Evolutionary conservation across 495 filamentous ascomycete species (phyloP).

Genomic region (Aspergillus nidulans): DNA sequence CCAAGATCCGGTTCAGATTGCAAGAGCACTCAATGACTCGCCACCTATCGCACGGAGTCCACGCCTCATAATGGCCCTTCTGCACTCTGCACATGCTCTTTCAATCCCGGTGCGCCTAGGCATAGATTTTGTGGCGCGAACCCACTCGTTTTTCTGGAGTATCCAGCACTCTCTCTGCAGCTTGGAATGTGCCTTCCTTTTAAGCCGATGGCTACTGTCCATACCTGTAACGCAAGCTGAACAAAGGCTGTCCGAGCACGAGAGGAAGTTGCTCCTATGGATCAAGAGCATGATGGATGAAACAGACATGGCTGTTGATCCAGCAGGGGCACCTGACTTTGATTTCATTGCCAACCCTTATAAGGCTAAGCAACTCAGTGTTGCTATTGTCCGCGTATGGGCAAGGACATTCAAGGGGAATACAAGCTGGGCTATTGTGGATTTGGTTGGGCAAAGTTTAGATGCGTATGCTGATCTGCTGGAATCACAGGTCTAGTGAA

Average conservation of each 20-base stretch:
- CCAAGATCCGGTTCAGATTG: constrained; percentile 44
- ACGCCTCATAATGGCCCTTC: constrained; percentile 45
- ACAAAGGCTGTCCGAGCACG: constrained; percentile 49
- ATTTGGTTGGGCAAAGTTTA: constrained; percentile 44
- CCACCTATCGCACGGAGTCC: constrained; percentile 43
- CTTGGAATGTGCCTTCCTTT: constrained; percentile 50
- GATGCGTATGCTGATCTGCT: constrained; percentile 42
- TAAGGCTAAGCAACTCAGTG: constrained; percentile 45
- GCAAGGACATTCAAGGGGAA: constrained; percentile 51
- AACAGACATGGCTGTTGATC: constrained; percentile 64
- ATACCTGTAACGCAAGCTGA: constrained; percentile 44
- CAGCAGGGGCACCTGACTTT: constrained; percentile 37
- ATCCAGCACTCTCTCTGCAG: constrained; percentile 54
- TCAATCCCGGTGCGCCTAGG: constrained; percentile 52
- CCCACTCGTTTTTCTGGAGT: constrained; percentile 52
- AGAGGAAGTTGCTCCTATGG: constrained; percentile 60
- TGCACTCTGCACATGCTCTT: constrained; percentile 51
- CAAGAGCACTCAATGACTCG: constrained; percentile 35
- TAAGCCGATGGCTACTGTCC: constrained; percentile 50
- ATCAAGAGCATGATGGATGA: constrained; percentile 72
- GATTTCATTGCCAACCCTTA: constrained; percentile 44
- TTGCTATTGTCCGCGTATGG: constrained; percentile 52
- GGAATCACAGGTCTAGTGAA: constrained; percentile 24
- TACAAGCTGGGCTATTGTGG: constrained; percentile 52
- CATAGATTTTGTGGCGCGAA: constrained; percentile 48